Conservation (phyloP, 352 stramenopile species). For the Phytophthora crassamura region DNA sequence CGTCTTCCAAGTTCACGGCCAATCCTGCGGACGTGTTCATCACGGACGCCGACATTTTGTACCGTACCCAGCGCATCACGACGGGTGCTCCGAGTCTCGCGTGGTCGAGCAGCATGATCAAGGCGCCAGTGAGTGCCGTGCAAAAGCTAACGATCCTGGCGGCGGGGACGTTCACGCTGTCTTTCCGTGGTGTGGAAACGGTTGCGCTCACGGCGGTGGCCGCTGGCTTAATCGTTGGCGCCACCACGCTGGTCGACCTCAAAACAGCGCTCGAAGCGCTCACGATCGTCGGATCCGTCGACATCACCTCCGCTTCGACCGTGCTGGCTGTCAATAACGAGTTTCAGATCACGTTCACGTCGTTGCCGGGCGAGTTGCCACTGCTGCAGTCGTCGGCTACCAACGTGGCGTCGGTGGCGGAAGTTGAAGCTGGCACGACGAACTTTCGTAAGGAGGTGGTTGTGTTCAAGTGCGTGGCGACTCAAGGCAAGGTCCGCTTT, state of each 20-base stretch:
- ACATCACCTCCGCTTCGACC: slow-evolving; percentile 41
- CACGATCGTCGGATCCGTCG: slow-evolving; percentile 49
- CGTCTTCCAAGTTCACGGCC: slow-evolving; percentile 53
- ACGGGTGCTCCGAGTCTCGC: slow-evolving; percentile 58
- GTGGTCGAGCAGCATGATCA: slow-evolving; percentile 56
- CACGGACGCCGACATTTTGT: slow-evolving; percentile 60
- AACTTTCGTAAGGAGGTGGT: slow-evolving; percentile 76
- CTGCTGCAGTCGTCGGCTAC: slow-evolving; percentile 27
- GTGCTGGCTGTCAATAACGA: slow-evolving; percentile 24
- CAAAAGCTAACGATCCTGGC: slow-evolving; percentile 54
- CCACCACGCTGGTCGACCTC: slow-evolving; percentile 41
- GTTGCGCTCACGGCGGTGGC: slow-evolving; percentile 20
- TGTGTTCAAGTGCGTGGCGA: slow-evolving; percentile 60
- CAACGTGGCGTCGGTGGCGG: slow-evolving; percentile 35
- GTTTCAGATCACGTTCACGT: slow-evolving; percentile 69
- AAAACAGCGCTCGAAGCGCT: slow-evolving; percentile 47
- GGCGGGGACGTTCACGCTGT: slow-evolving; percentile 51
- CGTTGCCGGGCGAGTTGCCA: slow-evolving; percentile 55
- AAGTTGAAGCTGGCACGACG: slow-evolving; percentile 43
- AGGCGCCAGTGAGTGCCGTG: slow-evolving; percentile 37
- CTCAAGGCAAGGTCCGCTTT: slow-evolving; percentile 45
- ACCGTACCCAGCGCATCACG: slow-evolving; percentile 57
- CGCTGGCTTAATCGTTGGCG: slow-evolving; percentile 28
- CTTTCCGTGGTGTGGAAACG: slow-evolving; percentile 55
- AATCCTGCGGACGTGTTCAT: slow-evolving; percentile 58